phyloP scores from a whole-genome alignment of 2,329 filamentous ascomycete species.

The Colletotrichum spinosum region DNA sequence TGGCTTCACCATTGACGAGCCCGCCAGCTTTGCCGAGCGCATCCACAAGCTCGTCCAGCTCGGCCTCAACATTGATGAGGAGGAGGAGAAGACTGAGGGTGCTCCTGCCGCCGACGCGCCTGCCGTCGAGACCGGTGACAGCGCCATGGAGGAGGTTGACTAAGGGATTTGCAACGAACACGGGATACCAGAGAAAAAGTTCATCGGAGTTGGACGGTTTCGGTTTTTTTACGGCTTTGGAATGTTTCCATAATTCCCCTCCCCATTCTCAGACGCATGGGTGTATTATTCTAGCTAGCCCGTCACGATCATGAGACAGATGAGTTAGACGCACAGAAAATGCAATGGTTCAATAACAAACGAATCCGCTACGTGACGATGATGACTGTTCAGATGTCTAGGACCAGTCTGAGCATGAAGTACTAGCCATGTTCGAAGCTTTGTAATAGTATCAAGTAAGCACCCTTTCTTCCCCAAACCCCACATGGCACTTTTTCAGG shows the following conservation, averaged over 20 bases:
- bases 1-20: constrained; percentile 99
- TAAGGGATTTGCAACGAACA: constrained; percentile 62
- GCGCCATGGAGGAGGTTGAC: constrained; percentile 99
- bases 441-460: no score
- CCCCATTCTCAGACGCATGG: constrained; percentile 42
- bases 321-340: constrained; percentile 51
- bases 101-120: constrained; percentile 67
- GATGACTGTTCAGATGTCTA: no score
- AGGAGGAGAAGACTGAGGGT: constrained; percentile 79
- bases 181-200: constrained; percentile 49
- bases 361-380: background rate
- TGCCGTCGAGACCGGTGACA: constrained; percentile 78
- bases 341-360: constrained; percentile 34
- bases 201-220: constrained; percentile 55
- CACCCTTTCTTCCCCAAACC: no score
- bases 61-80: constrained; percentile 96
- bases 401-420: no score
- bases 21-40: constrained; percentile 96
- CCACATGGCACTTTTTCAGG: no score
- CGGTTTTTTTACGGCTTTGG: constrained; percentile 44
- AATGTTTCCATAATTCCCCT: constrained; percentile 48
- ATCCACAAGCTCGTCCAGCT: constrained; percentile 99
- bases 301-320: constrained; percentile 55
- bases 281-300: constrained; percentile 54
- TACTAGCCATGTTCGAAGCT: no score